phyloP scores from a whole-genome alignment of 257 asterid species.

The Ballota nigra region DNA sequence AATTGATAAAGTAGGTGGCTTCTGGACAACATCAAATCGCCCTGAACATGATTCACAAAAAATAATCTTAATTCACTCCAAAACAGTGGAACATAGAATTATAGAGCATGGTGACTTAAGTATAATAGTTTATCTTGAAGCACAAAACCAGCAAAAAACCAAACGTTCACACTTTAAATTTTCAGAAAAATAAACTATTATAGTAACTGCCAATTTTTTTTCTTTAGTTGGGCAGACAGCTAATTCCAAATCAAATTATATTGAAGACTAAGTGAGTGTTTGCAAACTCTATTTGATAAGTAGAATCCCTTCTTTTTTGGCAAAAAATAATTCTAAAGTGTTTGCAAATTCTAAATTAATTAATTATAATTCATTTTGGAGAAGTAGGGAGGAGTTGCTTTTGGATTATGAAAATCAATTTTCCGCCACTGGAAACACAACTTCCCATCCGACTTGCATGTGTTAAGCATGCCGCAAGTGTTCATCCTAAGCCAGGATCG shows the following conservation, averaged over 20 bases:
- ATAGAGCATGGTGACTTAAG: slow-evolving; percentile 7
- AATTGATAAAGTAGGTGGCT: slow-evolving; percentile 55
- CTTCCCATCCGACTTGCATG: too few relatives aligned
- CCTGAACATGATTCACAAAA: slow-evolving; percentile 40
- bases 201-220: not conserved
- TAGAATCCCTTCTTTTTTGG: too few relatives aligned
- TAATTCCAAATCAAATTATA: slow-evolving; percentile 2
- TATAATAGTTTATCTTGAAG: not conserved
- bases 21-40: slow-evolving; percentile 85
- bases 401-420: too few relatives aligned
- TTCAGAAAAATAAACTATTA: not conserved
- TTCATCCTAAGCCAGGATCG: too few relatives aligned
- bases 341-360: too few relatives aligned
- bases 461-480: too few relatives aligned
- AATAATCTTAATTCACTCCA: slow-evolving; percentile 1
- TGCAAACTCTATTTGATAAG: too few relatives aligned
- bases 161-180: not conserved
- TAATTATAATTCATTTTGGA: too few relatives aligned
- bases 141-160: not conserved
- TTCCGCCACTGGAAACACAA: too few relatives aligned
- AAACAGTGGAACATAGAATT: slow-evolving; percentile 7
- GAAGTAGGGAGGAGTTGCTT: too few relatives aligned
- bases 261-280: not conserved
- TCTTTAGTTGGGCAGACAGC: not conserved
- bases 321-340: slow-evolving; percentile 28